A percentile compares a stretch with the other conserved stretches of the same genome.
Conservation (phyloP, 1,139 yeast genomes). For the Suhomyces terraborum region DNA sequence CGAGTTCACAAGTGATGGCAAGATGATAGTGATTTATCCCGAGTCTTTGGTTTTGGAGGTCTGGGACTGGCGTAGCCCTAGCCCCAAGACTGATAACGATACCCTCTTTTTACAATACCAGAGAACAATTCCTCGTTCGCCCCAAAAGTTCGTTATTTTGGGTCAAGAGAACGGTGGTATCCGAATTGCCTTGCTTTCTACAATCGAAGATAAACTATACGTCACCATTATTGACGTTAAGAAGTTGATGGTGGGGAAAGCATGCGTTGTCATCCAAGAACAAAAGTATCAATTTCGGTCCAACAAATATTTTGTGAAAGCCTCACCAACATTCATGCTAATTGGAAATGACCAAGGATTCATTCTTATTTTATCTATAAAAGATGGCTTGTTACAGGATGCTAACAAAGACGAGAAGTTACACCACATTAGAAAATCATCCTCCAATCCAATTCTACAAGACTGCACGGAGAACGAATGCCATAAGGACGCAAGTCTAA, state of each 20-base stretch:
- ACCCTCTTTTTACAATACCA: constrained; percentile 33
- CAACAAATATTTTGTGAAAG: constrained; percentile 22
- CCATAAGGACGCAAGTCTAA: constrained; percentile 24
- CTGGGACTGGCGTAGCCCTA: constrained; percentile 53
- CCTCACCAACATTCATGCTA: constrained; percentile 24
- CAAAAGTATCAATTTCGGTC: background rate
- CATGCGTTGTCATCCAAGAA: background rate
- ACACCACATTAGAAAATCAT: constrained; percentile 26
- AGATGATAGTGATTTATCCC: constrained; percentile 41
- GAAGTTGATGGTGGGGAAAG: too few relatives aligned
- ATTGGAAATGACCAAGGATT: constrained; percentile 31
- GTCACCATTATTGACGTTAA: background rate
- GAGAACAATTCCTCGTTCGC: background rate
- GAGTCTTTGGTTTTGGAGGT: constrained; percentile 36
- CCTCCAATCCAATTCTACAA: constrained; percentile 27
- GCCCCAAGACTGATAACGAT: constrained; percentile 27
- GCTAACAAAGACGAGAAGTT: constrained; percentile 25
- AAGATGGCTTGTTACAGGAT: constrained; percentile 16
- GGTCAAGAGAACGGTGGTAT: background rate
- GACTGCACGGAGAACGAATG: constrained; percentile 13
- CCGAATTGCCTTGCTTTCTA: background rate
- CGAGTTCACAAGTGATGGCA: constrained; percentile 35
- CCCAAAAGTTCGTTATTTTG: background rate
- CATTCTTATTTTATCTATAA: constrained; percentile 22
- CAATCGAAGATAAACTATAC: background rate